phyloP scores from a whole-genome alignment of 805 yeast species.

The Starmerella apicola region DNA sequence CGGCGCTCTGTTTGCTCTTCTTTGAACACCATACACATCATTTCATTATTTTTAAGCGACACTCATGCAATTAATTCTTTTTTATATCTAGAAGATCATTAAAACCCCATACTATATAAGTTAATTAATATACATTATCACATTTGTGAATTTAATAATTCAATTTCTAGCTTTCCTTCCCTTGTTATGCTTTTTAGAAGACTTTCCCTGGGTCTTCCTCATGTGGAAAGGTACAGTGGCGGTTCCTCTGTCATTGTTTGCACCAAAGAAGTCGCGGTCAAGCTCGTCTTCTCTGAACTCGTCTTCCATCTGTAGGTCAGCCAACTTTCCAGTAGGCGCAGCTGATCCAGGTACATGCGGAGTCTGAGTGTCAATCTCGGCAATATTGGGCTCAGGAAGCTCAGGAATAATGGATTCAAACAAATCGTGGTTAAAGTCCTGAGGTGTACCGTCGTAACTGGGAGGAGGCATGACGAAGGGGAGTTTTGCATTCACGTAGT shows the following conservation, averaged over 20 bases:
- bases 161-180: slow-evolving; percentile 34
- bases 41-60: not conserved
- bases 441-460: slow-evolving; percentile 37
- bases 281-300: slow-evolving; percentile 60
- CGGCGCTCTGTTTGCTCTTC: slow-evolving; percentile 13
- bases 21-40: slow-evolving; percentile 3
- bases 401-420: slow-evolving; percentile 64
- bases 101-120: too few species aligned
- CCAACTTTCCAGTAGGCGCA: slow-evolving; percentile 25
- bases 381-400: slow-evolving; percentile 37
- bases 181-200: slow-evolving; percentile 54
- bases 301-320: slow-evolving; percentile 6
- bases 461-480: slow-evolving; percentile 87
- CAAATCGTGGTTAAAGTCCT: slow-evolving; percentile 66
- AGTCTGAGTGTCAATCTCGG: slow-evolving; percentile 24
- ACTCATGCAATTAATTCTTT: not conserved
- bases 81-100: not conserved
- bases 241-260: slow-evolving; percentile 52
- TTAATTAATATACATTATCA: not conserved
- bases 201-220: slow-evolving; percentile 17
- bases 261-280: slow-evolving; percentile 73
- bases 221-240: slow-evolving; percentile 62
- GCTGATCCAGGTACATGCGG: slow-evolving; percentile 35
- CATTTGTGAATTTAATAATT: not conserved
- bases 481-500: slow-evolving; percentile 85